Percentiles rank a stretch among this genome's conserved stretches.
These are phyloP conservation scores for Sporothrix luriei DNA, from an alignment of 2,329 filamentous ascomycete species.

Conservation along the genomic window DNA sequence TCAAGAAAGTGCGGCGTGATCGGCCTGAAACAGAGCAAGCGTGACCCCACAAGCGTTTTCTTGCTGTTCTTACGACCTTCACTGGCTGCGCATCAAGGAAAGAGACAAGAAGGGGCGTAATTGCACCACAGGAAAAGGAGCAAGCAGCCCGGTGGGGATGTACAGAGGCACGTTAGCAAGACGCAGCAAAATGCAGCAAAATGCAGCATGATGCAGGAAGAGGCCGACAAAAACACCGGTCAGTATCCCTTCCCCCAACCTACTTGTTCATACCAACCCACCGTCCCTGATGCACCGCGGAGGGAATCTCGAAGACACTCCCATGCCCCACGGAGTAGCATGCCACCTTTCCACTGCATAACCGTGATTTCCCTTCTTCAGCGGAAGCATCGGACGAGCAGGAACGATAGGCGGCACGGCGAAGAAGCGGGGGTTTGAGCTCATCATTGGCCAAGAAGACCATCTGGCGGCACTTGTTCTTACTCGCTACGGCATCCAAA, in stretches of 20 bases:
- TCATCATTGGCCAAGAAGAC: constrained; percentile 4
- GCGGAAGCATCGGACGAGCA: constrained; percentile 27
- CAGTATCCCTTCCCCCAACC: background rate
- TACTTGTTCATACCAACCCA: background rate
- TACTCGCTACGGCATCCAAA: constrained; percentile 11
- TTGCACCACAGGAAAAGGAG: background rate
- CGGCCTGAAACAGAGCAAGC: background rate
- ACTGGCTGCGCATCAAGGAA: constrained; percentile 3
- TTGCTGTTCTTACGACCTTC: background rate
- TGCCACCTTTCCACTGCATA: background rate
- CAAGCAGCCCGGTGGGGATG: background rate
- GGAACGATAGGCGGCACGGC: constrained; percentile 3
- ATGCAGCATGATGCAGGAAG: constrained; percentile 14
- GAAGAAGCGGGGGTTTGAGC: constrained; percentile 18
- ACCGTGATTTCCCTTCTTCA: constrained; percentile 19
- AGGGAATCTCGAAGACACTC: background rate
- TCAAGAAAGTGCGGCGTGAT: constrained; percentile 16
- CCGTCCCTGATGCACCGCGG: background rate
- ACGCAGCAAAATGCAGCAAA: constrained; percentile 9
- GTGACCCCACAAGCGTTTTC: constrained; percentile 6
- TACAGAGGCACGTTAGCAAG: no score
- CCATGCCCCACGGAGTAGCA: background rate
- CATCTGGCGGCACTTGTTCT: constrained; percentile 7
- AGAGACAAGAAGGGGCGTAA: background rate
- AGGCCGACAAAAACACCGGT: constrained; percentile 6